Evolutionary conservation across 2,329 filamentous ascomycete genomes (phyloP).

Genomic region (Ascochyta clinopodiicola): DNA sequence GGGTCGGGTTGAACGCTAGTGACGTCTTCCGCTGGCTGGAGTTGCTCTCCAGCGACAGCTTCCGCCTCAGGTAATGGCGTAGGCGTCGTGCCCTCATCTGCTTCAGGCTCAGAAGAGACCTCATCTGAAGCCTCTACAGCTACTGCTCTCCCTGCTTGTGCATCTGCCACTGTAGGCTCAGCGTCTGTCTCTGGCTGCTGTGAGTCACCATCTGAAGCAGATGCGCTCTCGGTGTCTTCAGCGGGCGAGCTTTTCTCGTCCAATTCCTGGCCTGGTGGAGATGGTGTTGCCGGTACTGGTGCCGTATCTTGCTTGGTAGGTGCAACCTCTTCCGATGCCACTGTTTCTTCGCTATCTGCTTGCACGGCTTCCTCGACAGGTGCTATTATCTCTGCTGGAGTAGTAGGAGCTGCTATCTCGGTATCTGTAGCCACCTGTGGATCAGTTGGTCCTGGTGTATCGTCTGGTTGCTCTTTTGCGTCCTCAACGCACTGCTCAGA

Average conservation of each 20-base stretch:
- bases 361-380: not conserved
- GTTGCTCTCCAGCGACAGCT: not conserved
- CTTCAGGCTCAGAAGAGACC: not conserved
- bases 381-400: not conserved
- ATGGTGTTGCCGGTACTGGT: not conserved
- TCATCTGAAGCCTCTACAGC: not conserved
- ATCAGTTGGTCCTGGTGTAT: not conserved
- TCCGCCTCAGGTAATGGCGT: not conserved
- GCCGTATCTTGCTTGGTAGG: not conserved
- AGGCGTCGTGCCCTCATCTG: not conserved
- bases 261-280: not conserved
- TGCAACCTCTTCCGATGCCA: not conserved
- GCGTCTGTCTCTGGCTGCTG: not conserved
- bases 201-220: not conserved
- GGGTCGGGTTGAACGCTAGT: not conserved
- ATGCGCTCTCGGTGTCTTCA: not conserved
- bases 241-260: not conserved
- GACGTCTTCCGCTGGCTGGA: not conserved
- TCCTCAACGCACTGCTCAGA: not conserved
- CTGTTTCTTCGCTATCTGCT: not conserved
- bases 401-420: not conserved
- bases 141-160: not conserved
- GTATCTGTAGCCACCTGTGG: not conserved
- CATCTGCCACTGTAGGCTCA: not conserved
- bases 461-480: not conserved